phyloP scores from a whole-genome alignment of 2,329 filamentous ascomycete genomes.

The Pyrenophora graminea region DNA sequence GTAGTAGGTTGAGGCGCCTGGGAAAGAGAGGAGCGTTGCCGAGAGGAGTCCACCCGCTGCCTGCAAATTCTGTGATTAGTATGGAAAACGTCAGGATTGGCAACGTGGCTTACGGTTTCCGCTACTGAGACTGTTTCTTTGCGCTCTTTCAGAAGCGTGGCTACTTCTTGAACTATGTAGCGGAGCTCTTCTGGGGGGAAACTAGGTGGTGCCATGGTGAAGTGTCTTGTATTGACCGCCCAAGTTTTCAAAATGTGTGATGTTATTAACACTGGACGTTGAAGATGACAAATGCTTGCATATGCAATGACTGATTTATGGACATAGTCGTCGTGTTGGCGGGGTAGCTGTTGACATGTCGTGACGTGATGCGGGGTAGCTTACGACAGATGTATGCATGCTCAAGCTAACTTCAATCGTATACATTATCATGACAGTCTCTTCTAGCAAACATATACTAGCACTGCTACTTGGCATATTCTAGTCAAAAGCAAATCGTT shows the following conservation, averaged over 20 bases:
- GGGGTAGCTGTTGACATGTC: conserved; percentile 19
- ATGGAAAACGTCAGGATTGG: not conserved
- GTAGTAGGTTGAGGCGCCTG: conserved; percentile 63
- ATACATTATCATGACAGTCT: not conserved
- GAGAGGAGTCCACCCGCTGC: conserved; percentile 67
- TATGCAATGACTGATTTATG: not conserved
- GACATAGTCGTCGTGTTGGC: conserved; percentile 3
- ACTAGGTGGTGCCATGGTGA: conserved; percentile 30
- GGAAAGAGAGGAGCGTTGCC: conserved; percentile 60
- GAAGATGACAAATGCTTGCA: conserved; percentile 3
- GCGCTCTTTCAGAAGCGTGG: conserved; percentile 57
- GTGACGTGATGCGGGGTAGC: conserved; percentile 30
- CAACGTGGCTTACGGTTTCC: conserved; percentile 56
- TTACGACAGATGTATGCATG: not conserved
- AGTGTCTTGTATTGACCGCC: not conserved
- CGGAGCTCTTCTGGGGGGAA: conserved; percentile 52
- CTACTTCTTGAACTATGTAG: conserved; percentile 55
- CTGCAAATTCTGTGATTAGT: conserved; percentile 32
- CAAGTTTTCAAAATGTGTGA: not conserved
- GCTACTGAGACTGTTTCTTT: conserved; percentile 64
- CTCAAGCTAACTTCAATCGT: not conserved
- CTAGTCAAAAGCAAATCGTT: conserved; percentile 61
- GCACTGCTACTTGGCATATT: not conserved
- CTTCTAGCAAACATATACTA: not conserved
- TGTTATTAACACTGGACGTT: too few species aligned